These are phyloP conservation scores for Gyrodon lividus DNA, from an alignment of 768 basidiomycete genomes.

Conservation along the genomic window DNA sequence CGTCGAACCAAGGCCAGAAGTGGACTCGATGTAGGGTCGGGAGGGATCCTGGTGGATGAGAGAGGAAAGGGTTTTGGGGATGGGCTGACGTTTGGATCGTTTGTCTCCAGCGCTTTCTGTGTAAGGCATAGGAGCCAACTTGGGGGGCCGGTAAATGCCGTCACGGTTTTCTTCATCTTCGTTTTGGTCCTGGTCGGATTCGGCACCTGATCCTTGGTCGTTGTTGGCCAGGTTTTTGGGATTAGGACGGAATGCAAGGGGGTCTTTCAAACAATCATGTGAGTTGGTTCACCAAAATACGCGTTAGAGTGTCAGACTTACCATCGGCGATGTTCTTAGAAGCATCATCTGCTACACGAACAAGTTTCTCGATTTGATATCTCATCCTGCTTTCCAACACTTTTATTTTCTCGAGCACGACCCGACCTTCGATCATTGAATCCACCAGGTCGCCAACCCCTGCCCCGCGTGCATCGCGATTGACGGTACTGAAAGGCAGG, in stretches of 20 bases:
- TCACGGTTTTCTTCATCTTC: slow-evolving; percentile 31
- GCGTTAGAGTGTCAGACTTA: slow-evolving; percentile 29
- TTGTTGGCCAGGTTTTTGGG: slow-evolving; percentile 65
- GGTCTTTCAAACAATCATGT: slow-evolving; percentile 52
- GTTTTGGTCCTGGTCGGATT: slow-evolving; percentile 29
- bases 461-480: slow-evolving; percentile 54
- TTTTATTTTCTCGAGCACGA: slow-evolving; percentile 87
- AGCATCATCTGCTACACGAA: slow-evolving; percentile 69
- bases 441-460: slow-evolving; percentile 76
- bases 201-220: slow-evolving; percentile 32
- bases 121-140: slow-evolving; percentile 88
- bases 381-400: slow-evolving; percentile 82
- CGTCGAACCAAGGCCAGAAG: slow-evolving; percentile 66
- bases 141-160: slow-evolving; percentile 80
- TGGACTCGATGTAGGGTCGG: slow-evolving; percentile 68
- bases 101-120: slow-evolving; percentile 52
- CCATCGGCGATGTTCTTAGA: slow-evolving; percentile 54
- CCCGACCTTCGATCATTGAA: slow-evolving; percentile 72
- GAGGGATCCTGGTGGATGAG: slow-evolving; percentile 52
- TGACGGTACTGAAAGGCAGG: slow-evolving; percentile 49
- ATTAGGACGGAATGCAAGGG: slow-evolving; percentile 90
- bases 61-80: slow-evolving; percentile 64
- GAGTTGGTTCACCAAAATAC: not conserved
- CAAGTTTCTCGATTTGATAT: slow-evolving; percentile 95
- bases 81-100: slow-evolving; percentile 45